Conservation (phyloP, 225 moss, liverwort and hornwort species). For the Bryoerythrophyllum caledonicum region DNA sequence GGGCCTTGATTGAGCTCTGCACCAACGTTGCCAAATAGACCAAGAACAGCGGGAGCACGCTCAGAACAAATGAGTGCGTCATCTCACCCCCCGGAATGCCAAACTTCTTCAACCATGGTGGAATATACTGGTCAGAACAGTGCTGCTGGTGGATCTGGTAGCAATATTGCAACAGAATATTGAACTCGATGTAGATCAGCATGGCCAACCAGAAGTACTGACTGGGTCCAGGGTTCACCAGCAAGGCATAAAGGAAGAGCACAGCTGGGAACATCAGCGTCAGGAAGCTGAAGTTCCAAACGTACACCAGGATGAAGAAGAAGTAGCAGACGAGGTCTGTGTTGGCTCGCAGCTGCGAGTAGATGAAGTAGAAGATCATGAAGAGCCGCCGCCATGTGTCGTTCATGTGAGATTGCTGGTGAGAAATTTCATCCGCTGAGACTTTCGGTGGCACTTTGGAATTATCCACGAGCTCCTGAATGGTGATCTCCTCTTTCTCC, state of each 20-base stretch:
- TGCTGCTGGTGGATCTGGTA: constrained; percentile 87
- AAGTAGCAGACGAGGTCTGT: constrained; percentile 98
- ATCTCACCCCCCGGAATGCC: constrained; percentile 80
- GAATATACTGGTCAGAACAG: constrained; percentile 64
- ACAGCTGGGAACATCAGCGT: constrained; percentile 88
- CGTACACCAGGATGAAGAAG: constrained; percentile 84
- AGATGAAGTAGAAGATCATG: constrained; percentile 70
- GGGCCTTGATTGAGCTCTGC: constrained; percentile 95
- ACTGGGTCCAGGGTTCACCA: constrained; percentile 92
- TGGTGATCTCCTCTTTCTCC: constrained; percentile 43
- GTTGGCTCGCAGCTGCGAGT: constrained; percentile 66
- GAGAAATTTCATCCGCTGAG: constrained; percentile 42
- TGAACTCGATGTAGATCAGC: constrained; percentile 93
- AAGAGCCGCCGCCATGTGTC: constrained; percentile 75
- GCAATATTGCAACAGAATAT: constrained; percentile 89
- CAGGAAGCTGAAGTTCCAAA: constrained; percentile 96
- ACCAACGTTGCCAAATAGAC: constrained; percentile 87
- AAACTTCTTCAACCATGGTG: constrained; percentile 72
- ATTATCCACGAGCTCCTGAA: constrained; percentile 39
- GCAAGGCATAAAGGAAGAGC: constrained; percentile 86
- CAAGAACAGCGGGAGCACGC: constrained; percentile 92
- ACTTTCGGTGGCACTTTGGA: constrained; percentile 39
- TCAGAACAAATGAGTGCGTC: constrained; percentile 90
- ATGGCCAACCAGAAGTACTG: constrained; percentile 94
- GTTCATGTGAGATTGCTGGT: constrained; percentile 54